A percentile compares a stretch with the other conserved stretches of the same genome.
Conservation (phyloP, 352 stramenopile genomes). For the Phytophthora uliginosa region DNA sequence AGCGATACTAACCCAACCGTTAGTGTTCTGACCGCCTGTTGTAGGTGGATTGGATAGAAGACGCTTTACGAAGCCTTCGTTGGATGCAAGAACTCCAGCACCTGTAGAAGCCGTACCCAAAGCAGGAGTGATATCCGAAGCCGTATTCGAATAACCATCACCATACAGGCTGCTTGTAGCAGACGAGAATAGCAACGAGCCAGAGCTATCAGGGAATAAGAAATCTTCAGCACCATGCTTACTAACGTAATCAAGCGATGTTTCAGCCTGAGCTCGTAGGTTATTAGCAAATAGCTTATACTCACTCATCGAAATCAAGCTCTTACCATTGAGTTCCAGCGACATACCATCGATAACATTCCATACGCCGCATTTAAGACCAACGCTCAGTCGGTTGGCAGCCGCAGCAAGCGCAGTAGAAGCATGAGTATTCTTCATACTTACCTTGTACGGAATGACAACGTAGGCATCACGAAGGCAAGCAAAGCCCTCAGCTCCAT, state of each 20-base stretch:
- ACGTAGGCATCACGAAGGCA: slow-evolving; percentile 10
- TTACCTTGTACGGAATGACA: slow-evolving; percentile 3
- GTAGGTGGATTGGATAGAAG: too few species aligned
- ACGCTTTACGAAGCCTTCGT: too few species aligned
- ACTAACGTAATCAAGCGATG: too few species aligned
- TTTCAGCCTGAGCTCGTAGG: too few species aligned
- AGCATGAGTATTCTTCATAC: slow-evolving; percentile 3
- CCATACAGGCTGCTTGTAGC: slow-evolving; percentile 2
- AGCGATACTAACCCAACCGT: too few species aligned
- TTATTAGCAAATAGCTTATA: too few species aligned
- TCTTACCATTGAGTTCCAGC: slow-evolving; percentile 35
- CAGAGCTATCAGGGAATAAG: too few species aligned
- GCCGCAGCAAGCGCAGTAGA: not conserved
- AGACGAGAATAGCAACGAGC: slow-evolving; percentile 33
- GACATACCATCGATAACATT: slow-evolving; percentile 35
- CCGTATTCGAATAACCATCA: slow-evolving; percentile 31
- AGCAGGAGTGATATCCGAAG: not conserved
- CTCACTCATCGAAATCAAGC: slow-evolving; percentile 23
- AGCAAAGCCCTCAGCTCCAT: slow-evolving; percentile 9
- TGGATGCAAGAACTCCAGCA: too few species aligned
- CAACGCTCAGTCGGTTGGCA: slow-evolving; percentile 28
- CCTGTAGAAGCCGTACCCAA: not conserved
- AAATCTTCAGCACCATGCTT: too few species aligned
- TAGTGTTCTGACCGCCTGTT: too few species aligned
- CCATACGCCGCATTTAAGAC: slow-evolving; percentile 35